Base-by-base conservation (phyloP, 2,329 filamentous ascomycete species). In the Fusarium sp. region DNA sequence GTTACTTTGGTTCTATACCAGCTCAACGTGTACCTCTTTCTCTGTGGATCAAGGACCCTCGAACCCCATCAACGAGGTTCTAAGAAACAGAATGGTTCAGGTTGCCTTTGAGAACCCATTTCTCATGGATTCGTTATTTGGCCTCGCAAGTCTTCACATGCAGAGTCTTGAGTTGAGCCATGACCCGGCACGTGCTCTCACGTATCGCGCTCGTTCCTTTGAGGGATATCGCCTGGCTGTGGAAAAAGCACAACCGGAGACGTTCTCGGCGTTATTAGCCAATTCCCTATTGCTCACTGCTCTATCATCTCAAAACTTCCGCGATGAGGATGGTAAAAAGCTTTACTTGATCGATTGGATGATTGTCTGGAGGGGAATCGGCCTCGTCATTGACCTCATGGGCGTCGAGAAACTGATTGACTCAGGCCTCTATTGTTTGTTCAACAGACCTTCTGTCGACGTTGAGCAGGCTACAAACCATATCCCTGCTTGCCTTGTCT, bases 261-360 rank as follows among this genome's bases (percentile, higher is more conserved):
- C 85, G 18, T 88, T 80, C 48, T 84, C 86, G 0, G 87, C 86
- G n/a, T 78, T 90, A 15, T 77, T 89, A 41, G 84, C 84, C 39
- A 84, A 84, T 64, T 88, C 88, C 4, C 81, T 90, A 13, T 76
- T 90, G 22, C 82, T 89, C 65, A 85, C 84, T 31, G 87, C 83
- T 11, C 79, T 89, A 10, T 85, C 86, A 15, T 86, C 86, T 10
- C 82, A 88, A 60, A 81, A 80, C 58, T 89, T 90, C 75, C 83
- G 86, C 7, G 85, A 87, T n/a, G 77, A 80, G 1, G 81, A 85
- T 53, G 78, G 78, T 24, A 82, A 80, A 48, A 82, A 83, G 4
- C 81, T 89, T 5, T 88, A 85, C 72, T 84, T 89, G 35, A 77
- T 89, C 48, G 85, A 89, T 75, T 90, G 88, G 87, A 86, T 89